Evolutionary conservation across 345 rosid species (phyloP), one percentile per base, ranked within the genome.

Genomic region (Bruguiera gymnorhiza): DNA sequence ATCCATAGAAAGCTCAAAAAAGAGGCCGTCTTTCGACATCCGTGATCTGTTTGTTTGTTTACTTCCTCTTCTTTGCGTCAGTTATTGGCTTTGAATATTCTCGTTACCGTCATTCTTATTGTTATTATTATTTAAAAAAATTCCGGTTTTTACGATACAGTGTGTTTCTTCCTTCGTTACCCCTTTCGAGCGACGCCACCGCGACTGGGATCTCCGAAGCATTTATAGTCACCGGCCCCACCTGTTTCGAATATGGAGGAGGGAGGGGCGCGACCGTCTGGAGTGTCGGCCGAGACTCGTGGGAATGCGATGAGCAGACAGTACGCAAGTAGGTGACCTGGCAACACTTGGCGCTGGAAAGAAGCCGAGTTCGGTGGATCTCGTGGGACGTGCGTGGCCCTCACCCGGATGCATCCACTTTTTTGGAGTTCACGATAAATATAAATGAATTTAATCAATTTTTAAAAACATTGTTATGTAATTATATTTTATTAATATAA

Each of bases 201-300:
- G 81, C 74, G 66, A 66, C 83, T 68, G 86, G 83, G 82, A 74
- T 64, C 74, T 62, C 24, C 31, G 78, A 68, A 69, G 69, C 70
- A 59, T 19, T 29, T 63, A 31, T 27, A 36, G 11, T 64, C 34
- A 67, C 46, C 21, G 50, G 50, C 50, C 66, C 58, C 37, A 39
- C 52, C 69, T 57, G 58, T 57, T 18, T 36, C 56, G 65, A 62
- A 6, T 39, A 11, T 11, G 54, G 6, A 57, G 50, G 21, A 9
- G 19, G 16, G 29, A 19, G 68, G 15, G 23, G 32, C 32, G 32
- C 32, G 32, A 5, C 70, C 24, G 15, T 23, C 53, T 20, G 15
- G 6, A 27, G 21, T 68, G 87, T 84, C 82, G 85, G 83, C 83
- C 82, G 80, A 69, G 79, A 81, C 73, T 51, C 37, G 67, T 15